phyloP scores from a whole-genome alignment of 352 stramenopile species.

The Aphanomyces invadans region DNA sequence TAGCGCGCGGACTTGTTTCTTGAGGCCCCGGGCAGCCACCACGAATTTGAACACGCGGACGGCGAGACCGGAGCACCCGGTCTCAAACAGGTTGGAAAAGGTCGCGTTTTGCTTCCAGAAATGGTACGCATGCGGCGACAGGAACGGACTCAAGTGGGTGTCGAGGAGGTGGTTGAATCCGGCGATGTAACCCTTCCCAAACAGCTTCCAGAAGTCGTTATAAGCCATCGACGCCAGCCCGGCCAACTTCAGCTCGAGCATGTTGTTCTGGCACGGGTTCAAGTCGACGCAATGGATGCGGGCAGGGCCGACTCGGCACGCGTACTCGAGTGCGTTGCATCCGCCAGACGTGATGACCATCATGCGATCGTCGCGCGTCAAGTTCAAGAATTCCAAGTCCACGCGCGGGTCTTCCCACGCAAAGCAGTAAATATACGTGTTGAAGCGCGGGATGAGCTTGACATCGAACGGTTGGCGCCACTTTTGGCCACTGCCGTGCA shows the following conservation, averaged over 20 bases:
- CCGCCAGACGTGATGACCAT: constrained; percentile 35
- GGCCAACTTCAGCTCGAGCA: constrained; percentile 34
- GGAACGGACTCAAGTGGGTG: constrained; percentile 22
- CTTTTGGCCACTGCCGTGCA: constrained; percentile 13
- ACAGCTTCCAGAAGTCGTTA: constrained; percentile 33
- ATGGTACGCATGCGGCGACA: constrained; percentile 27
- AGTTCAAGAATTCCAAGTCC: constrained; percentile 30
- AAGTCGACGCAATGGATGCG: constrained; percentile 34
- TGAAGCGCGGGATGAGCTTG: constrained; percentile 15
- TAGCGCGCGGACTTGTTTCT: neutral
- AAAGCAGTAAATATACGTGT: constrained; percentile 24
- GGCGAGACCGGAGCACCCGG: constrained; percentile 29
- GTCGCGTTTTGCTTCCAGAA: constrained; percentile 32
- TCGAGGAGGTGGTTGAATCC: constrained; percentile 28
- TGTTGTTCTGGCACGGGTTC: constrained; percentile 34
- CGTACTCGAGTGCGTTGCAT: constrained; percentile 36
- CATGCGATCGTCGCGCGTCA: constrained; percentile 32
- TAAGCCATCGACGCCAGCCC: constrained; percentile 29
- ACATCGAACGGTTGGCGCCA: constrained; percentile 15
- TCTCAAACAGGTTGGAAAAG: constrained; percentile 32
- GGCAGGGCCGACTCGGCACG: constrained; percentile 27
- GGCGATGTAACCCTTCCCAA: constrained; percentile 27
- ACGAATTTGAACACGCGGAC: constrained; percentile 28
- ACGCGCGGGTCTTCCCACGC: constrained; percentile 36
- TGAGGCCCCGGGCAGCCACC: constrained; percentile 21